Conservation (phyloP, 345 rosid species). For the Rhodamnia rubescens region DNA sequence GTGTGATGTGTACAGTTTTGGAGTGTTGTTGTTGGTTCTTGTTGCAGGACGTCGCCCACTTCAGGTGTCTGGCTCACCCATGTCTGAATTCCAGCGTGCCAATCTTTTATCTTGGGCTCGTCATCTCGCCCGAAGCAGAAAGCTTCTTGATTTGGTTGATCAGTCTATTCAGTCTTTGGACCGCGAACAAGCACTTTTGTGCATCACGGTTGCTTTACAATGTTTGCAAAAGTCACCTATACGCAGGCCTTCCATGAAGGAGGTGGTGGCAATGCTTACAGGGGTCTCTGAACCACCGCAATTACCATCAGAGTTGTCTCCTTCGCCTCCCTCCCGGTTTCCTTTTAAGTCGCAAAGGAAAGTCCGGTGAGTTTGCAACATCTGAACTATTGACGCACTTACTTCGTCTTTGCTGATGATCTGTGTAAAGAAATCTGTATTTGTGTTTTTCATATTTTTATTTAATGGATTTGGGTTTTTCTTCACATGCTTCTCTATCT, state of each 20-base stretch:
- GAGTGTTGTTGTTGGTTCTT: constrained; percentile 63
- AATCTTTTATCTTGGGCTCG: constrained; percentile 91
- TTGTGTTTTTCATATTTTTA: background rate
- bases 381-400: background rate
- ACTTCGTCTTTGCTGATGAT: constrained; percentile 7
- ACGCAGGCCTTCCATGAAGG: constrained; percentile 68
- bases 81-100: constrained; percentile 76
- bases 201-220: constrained; percentile 61
- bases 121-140: constrained; percentile 61
- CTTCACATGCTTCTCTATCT: background rate
- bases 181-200: constrained; percentile 59
- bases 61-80: constrained; percentile 60
- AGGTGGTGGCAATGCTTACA: constrained; percentile 64
- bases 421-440: constrained; percentile 10
- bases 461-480: constrained; percentile 7
- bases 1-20: constrained; percentile 84
- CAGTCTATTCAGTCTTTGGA: constrained; percentile 38
- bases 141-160: constrained; percentile 75
- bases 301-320: constrained; percentile 71
- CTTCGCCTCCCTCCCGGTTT: constrained; percentile 60
- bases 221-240: constrained; percentile 80
- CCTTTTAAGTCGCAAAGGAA: constrained; percentile 42
- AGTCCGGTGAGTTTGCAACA: constrained; percentile 13
- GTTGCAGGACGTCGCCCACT: constrained; percentile 85
- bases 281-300: constrained; percentile 46